phyloP scores from a whole-genome alignment of 2,329 filamentous ascomycete species.

The Pestalotiopsis sp. region DNA sequence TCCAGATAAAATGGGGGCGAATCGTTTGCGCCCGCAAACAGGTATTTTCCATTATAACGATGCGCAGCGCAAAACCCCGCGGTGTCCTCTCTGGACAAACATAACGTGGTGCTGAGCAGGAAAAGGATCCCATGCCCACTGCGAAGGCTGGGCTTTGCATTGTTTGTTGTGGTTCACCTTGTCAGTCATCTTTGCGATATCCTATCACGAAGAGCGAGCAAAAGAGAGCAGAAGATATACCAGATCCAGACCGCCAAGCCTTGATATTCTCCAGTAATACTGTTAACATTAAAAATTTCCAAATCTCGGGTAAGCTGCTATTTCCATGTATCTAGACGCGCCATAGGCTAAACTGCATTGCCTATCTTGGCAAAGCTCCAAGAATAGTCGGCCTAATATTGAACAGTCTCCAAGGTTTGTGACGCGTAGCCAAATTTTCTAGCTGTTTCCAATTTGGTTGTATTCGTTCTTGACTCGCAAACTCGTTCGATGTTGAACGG shows the following conservation, averaged over 20 bases:
- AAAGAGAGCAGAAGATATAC: background rate
- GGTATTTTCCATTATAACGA: background rate
- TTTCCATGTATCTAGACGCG: background rate
- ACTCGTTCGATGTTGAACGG: background rate
- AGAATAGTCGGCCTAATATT: background rate
- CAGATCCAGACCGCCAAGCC: background rate
- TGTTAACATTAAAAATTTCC: background rate
- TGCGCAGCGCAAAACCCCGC: background rate
- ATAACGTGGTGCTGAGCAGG: background rate
- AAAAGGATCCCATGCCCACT: background rate
- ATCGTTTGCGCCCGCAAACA: background rate
- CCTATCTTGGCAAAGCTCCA: background rate
- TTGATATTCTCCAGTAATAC: background rate
- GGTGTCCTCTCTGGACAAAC: background rate
- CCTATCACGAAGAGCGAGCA: background rate
- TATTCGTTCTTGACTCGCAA: background rate
- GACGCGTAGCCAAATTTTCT: constrained; percentile 3
- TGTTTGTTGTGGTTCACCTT: background rate
- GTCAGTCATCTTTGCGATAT: background rate
- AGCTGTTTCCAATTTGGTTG: constrained; percentile 1
- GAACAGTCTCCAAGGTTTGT: background rate
- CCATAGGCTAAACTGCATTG: background rate
- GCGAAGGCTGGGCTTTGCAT: background rate
- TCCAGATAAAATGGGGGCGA: background rate
- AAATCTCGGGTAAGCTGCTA: background rate